Evolutionary conservation across 2,329 filamentous ascomycete genomes (phyloP).

Genomic region (Dothideomycetidae sp.): DNA sequence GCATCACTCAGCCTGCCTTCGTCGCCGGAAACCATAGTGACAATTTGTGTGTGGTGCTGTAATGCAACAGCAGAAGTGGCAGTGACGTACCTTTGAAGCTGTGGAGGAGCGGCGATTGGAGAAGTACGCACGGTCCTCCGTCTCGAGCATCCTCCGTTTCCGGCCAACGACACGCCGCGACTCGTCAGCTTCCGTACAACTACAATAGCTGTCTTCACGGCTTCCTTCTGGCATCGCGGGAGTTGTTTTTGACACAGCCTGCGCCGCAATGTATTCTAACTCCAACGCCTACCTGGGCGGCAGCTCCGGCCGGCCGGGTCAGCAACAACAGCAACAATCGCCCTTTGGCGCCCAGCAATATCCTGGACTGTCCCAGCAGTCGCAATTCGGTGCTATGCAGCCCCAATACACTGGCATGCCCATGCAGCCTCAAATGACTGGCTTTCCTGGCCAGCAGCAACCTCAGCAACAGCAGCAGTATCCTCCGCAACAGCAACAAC

Average conservation of each 20-base stretch:
- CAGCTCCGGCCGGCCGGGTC: slow-evolving; percentile 58
- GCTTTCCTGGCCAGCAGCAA: slow-evolving; percentile 19
- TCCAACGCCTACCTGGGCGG: slow-evolving; percentile 73
- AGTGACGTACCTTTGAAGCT: too few relatives aligned
- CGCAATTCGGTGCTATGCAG: slow-evolving; percentile 41
- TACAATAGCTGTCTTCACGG: too few relatives aligned
- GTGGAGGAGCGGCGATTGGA: too few relatives aligned
- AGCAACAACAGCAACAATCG: slow-evolving; percentile 40
- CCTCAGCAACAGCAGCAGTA: slow-evolving; percentile 26
- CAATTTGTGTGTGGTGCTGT: too few relatives aligned
- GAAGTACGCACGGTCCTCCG: too few relatives aligned
- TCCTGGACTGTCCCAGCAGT: slow-evolving; percentile 41
- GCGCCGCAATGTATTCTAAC: slow-evolving; percentile 65
- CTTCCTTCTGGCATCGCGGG: too few relatives aligned
- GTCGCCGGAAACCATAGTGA: neutral
- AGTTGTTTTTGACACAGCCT: too few relatives aligned
- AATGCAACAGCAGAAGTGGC: too few relatives aligned
- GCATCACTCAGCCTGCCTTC: slow-evolving; percentile 6
- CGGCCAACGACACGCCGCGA: too few relatives aligned
- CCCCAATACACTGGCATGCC: slow-evolving; percentile 49
- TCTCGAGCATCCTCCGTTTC: too few relatives aligned
- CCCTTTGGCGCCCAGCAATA: slow-evolving; percentile 32
- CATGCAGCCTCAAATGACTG: slow-evolving; percentile 30
- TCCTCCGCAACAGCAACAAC: slow-evolving; percentile 18
- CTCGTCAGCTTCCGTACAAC: too few relatives aligned